These are phyloP conservation scores for Podospora appendiculata DNA, from an alignment of 495 filamentous ascomycete species.

Conservation along the genomic window DNA sequence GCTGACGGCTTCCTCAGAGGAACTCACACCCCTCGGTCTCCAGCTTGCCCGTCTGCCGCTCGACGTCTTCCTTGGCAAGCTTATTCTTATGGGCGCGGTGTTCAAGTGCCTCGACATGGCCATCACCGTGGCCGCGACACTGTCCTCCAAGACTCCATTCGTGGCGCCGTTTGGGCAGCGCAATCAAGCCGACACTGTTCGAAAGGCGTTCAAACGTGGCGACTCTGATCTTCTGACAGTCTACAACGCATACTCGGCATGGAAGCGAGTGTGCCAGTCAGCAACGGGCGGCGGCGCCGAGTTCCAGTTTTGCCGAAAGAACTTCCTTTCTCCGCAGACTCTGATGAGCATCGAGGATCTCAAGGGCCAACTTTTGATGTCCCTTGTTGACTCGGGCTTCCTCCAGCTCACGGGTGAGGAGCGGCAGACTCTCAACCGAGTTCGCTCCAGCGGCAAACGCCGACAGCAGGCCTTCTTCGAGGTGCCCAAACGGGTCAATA, in stretches of 20 bases:
- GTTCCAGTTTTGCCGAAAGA: slow-evolving; percentile 82
- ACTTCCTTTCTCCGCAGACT: slow-evolving; percentile 77
- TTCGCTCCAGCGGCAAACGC: slow-evolving; percentile 36
- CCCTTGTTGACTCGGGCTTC: slow-evolving; percentile 75
- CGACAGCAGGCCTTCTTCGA: slow-evolving; percentile 70
- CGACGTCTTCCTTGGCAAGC: slow-evolving; percentile 90
- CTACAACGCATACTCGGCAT: slow-evolving; percentile 86
- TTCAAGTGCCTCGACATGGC: slow-evolving; percentile 87
- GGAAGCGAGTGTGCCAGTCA: slow-evolving; percentile 66
- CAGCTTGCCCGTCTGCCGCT: slow-evolving; percentile 84
- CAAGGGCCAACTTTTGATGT: slow-evolving; percentile 79
- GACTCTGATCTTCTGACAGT: slow-evolving; percentile 87
- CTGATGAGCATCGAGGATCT: slow-evolving; percentile 88
- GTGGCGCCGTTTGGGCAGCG: slow-evolving; percentile 74
- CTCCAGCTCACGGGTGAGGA: slow-evolving; percentile 64
- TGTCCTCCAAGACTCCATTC: slow-evolving; percentile 94
- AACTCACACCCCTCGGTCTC: slow-evolving; percentile 75
- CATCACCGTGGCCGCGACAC: slow-evolving; percentile 81
- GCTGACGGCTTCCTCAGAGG: slow-evolving; percentile 62
- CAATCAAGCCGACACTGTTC: slow-evolving; percentile 67
- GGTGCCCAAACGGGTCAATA: slow-evolving; percentile 63
- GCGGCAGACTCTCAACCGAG: slow-evolving; percentile 53
- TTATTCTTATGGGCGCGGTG: slow-evolving; percentile 73
- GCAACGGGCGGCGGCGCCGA: slow-evolving; percentile 58
- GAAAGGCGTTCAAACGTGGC: slow-evolving; percentile 70